Conservation (phyloP, 306 rosid genomes). For the Vachellia collinsii region DNA sequence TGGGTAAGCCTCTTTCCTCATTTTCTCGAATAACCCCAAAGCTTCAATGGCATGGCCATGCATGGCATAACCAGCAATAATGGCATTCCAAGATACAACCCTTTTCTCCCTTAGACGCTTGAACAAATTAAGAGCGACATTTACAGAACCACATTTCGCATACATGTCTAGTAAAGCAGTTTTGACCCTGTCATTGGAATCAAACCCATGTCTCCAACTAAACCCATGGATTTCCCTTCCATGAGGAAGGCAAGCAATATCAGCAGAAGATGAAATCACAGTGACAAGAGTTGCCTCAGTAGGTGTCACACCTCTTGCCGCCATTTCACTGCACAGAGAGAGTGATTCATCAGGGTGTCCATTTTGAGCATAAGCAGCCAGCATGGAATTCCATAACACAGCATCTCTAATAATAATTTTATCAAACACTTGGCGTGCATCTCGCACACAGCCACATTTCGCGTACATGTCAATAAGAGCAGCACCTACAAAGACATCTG, state of each 20-base stretch:
- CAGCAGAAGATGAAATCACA: slow-evolving; percentile 66
- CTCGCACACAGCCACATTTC: slow-evolving; percentile 63
- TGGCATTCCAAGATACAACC: slow-evolving; percentile 84
- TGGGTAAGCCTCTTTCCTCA: slow-evolving; percentile 58
- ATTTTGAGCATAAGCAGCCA: slow-evolving; percentile 74
- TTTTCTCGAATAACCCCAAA: slow-evolving; percentile 56
- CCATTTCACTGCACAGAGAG: slow-evolving; percentile 65
- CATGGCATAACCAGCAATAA: slow-evolving; percentile 75
- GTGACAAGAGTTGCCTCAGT: slow-evolving; percentile 78
- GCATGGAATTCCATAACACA: slow-evolving; percentile 84
- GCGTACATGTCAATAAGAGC: slow-evolving; percentile 77
- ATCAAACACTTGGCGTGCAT: slow-evolving; percentile 60
- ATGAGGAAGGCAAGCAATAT: slow-evolving; percentile 62
- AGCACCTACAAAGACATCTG: slow-evolving; percentile 77
- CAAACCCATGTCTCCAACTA: slow-evolving; percentile 69
- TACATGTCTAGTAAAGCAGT: slow-evolving; percentile 84
- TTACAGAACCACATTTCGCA: slow-evolving; percentile 72
- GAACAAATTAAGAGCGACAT: slow-evolving; percentile 58
- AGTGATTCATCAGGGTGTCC: slow-evolving; percentile 66
- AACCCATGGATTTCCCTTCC: slow-evolving; percentile 73
- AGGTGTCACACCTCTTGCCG: slow-evolving; percentile 45
- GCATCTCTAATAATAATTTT: slow-evolving; percentile 58
- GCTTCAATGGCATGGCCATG: slow-evolving; percentile 69
- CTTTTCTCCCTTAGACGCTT: slow-evolving; percentile 62
- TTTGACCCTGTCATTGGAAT: slow-evolving; percentile 66